Evolutionary conservation across 75 land plant species (phyloP), one percentile per base, ranked within the genome.

Genomic region (Picea sitchensis): DNA sequence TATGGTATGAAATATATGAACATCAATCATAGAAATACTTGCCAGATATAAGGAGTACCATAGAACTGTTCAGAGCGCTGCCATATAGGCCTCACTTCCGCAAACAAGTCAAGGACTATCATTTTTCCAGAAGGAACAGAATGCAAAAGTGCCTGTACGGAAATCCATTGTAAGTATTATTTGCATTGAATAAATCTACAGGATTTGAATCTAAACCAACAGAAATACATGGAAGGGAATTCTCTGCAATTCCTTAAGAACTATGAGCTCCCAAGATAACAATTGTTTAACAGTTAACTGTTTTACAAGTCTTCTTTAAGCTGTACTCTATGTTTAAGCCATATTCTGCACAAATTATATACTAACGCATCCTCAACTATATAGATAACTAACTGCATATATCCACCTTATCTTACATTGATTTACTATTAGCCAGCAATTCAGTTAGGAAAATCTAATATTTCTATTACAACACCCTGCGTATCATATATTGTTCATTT

Each of bases 11-110:
- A 30, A 81, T n/a, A 59, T 34, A 71, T 3, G 60, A 34, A 61
- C 20, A 23, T 14, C 65, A 51, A 38, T 7, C 17, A 3, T 18
- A 61, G 30, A 59, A 58, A 17, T 15, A 77, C 32, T 79, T 88
- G 89, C 98, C 99, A 96, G 69, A 97, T 85, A 84, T 94, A 96
- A 75, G 99, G 99, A 58, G 90, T 90, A 32, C 95, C 94, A 90
- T 95, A 97, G 75, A 97, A 97, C 57, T 97, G 95, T 76, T 91
- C 84, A 63, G 99, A 95, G 69, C 77, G 81, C 64, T 79, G 82
- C 98, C 99, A 97, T 67, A 97, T 86, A 21, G 99, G 99, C 76
- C 88, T 93, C 76, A 86, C 99, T 75, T 97, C 99, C 78, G 98
- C 99, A 91, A 93, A 97, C 59, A 97, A 86, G 82, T 95, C 99